Evolutionary conservation across 352 stramenopile species (phyloP), one percentile per base, ranked within the genome.

Genomic region (Globisporangium echinulatum): DNA sequence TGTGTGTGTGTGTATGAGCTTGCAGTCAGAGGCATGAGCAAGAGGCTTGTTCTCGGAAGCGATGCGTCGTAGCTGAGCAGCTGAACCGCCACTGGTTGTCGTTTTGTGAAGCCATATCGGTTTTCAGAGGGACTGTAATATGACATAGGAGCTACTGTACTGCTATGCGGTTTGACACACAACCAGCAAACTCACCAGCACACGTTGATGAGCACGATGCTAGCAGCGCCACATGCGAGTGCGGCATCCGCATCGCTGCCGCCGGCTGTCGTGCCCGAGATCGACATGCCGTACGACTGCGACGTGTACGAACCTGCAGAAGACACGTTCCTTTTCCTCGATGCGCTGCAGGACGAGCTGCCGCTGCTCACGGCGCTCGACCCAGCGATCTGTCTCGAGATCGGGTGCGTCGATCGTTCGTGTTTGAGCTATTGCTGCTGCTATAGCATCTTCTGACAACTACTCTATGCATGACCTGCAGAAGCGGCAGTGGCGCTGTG

Each of bases 291-390:
- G 46, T 92, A 84, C 72, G 77, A 86, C 68, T 82, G 71, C 67
- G 75, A 97, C 58, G 94, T 99, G 33, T 99, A 99, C 74, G 96
- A 99, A 74, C 97, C 96, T 25, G 87, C 88, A 14, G 96, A 99
- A 58, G 97, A 99, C 72, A 99, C 97, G 14, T 99, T 96, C 66
- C 71, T 99, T 15, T 88, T 99, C 37, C 67, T 99, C 15, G 96
- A 99, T 66, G 94, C 91, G 15, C 79, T 99, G 56, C 79, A 96
- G 63, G 79, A 90, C 47, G 96, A 98, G 61, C 59, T 87, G 39
- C 67, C 71, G 48, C 74, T 80, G 19, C 65, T 97, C 47, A 55
- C 61, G 36, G 58, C 66, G 25, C 59, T 90, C 44, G 55, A 87
- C 9, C 87, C 89, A 0, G 51, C 71, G 14, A 69, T 97, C 47